Percentiles rank a stretch among this genome's conserved stretches.
These are phyloP conservation scores for Colletotrichum melonis DNA, from an alignment of 2,329 filamentous ascomycete species.

Conservation along the genomic window DNA sequence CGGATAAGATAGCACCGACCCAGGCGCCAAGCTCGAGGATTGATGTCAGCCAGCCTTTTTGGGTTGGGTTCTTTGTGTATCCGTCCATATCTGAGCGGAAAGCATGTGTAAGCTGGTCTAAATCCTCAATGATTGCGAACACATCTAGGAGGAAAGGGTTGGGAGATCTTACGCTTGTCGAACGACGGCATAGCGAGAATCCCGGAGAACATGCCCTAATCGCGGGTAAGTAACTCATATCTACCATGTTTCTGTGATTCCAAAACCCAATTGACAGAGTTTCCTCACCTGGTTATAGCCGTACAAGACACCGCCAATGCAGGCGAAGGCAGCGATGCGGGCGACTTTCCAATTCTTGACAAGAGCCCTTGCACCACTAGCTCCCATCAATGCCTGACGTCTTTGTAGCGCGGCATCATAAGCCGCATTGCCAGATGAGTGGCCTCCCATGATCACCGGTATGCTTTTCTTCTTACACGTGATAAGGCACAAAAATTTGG, in stretches of 20 bases:
- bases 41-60: conserved; percentile 71
- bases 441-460: conserved; percentile 53
- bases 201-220: conserved; percentile 75
- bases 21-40: conserved; percentile 83
- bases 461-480: background rate
- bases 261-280: background rate
- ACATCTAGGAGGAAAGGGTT: background rate
- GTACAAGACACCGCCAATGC: conserved; percentile 71
- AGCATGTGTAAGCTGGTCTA: conserved; percentile 31
- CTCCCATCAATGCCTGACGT: conserved; percentile 65
- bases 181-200: conserved; percentile 70
- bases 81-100: conserved; percentile 61
- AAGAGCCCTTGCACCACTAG: conserved; percentile 61
- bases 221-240: conserved; percentile 49
- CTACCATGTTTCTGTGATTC: too few species aligned
- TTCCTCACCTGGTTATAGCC: conserved; percentile 69
- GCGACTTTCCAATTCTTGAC: conserved; percentile 72
- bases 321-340: conserved; percentile 70
- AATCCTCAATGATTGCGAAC: background rate
- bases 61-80: conserved; percentile 28
- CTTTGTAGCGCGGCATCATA: conserved; percentile 65
- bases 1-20: conserved; percentile 77
- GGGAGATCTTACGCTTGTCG: conserved; percentile 55
- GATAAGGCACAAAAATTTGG: background rate
- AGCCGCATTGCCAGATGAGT: conserved; percentile 44